Conservation (phyloP, 2,329 filamentous ascomycete species). For the Aspergillus hortae region DNA sequence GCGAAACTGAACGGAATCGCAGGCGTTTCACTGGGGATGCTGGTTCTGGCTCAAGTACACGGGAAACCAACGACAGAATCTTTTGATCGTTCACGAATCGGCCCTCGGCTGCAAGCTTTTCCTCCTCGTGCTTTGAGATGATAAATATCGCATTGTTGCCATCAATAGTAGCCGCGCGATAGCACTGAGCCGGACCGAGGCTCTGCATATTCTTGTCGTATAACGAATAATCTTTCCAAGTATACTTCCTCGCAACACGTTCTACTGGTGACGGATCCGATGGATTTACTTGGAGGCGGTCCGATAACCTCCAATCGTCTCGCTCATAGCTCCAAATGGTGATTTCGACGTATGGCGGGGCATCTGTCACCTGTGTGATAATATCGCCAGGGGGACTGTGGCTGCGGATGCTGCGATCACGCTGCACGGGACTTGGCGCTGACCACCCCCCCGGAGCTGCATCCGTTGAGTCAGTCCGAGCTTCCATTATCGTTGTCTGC, state of each 20-base stretch:
- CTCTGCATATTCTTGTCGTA: constrained; percentile 1
- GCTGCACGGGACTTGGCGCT: not conserved
- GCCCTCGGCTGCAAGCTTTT: constrained; percentile 1
- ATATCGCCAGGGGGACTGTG: not conserved
- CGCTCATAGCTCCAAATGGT: not conserved
- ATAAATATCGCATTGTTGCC: constrained; percentile 1
- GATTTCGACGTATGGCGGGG: not conserved
- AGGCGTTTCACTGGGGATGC: constrained; percentile 3
- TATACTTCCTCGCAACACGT: constrained; percentile 1
- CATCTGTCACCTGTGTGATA: not conserved
- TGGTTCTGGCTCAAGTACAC: not conserved
- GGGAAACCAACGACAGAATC: not conserved
- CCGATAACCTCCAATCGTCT: not conserved
- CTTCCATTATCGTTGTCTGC: not conserved
- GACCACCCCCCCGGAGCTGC: not conserved
- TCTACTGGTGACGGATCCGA: constrained; percentile 1
- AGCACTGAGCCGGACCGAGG: not conserved
- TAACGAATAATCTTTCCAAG: constrained; percentile 1
- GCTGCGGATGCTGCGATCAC: not conserved
- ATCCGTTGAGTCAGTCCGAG: not conserved
- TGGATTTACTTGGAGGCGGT: not conserved
- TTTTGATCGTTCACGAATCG: constrained; percentile 1
- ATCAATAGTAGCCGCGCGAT: not conserved
- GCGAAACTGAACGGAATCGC: not conserved
- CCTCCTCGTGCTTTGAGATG: not conserved